Conservation (phyloP, 2,329 filamentous ascomycete species). For the Trichoderma sp. region DNA sequence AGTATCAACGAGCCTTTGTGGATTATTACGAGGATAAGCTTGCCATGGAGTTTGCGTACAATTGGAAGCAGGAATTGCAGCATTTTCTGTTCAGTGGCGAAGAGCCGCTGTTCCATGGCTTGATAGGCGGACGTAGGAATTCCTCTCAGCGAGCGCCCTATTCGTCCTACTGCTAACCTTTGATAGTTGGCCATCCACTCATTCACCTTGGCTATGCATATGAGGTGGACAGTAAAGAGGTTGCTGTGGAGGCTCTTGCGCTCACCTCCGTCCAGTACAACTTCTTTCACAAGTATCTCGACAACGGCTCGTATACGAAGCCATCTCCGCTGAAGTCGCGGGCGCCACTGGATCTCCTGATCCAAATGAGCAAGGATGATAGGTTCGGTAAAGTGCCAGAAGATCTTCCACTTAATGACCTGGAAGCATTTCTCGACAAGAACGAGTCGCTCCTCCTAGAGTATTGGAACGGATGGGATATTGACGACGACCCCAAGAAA, state of each 20-base stretch:
- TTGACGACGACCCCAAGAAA: conserved; percentile 62
- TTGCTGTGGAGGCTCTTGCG: conserved; percentile 84
- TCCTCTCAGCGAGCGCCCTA: not conserved
- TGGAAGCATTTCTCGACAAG: conserved; percentile 64
- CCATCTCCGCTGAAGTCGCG: conserved; percentile 57
- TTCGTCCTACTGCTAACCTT: not conserved
- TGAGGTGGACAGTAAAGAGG: conserved; percentile 78
- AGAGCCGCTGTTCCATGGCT: conserved; percentile 73
- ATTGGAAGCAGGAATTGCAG: conserved; percentile 75
- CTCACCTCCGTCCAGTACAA: conserved; percentile 59
- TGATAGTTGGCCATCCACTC: conserved; percentile 78
- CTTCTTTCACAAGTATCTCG: conserved; percentile 64
- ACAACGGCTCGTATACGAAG: conserved; percentile 67
- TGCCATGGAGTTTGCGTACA: conserved; percentile 67
- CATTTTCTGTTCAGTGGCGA: conserved; percentile 74
- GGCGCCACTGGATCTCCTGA: conserved; percentile 67
- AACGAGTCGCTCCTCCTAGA: conserved; percentile 71
- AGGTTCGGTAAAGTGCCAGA: conserved; percentile 66
- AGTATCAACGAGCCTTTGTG: conserved; percentile 84
- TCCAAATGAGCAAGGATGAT: conserved; percentile 64
- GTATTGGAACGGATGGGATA: conserved; percentile 86
- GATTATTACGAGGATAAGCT: conserved; percentile 96
- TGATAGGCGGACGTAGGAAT: conserved; percentile 71
- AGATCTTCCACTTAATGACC: conserved; percentile 56
- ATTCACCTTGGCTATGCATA: conserved; percentile 94